These are phyloP conservation scores for Mallotus nudiflorus DNA, from an alignment of 345 rosid genomes.

Conservation along the genomic window DNA sequence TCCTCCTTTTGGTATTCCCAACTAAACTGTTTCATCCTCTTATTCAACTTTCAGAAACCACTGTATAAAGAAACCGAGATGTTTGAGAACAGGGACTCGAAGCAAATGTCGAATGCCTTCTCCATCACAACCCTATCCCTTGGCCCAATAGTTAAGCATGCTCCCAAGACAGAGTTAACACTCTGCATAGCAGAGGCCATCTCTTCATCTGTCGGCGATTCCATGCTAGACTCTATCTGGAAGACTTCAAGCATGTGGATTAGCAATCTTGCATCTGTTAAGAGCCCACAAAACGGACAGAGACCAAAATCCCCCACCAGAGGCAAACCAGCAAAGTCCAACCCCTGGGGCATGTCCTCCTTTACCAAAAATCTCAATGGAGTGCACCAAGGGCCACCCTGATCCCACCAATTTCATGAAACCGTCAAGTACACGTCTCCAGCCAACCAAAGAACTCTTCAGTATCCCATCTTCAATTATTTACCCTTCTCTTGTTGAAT, in stretches of 20 bases:
- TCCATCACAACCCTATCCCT: conserved; percentile 57
- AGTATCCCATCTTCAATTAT: conserved; percentile 66
- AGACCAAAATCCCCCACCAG: conserved; percentile 93
- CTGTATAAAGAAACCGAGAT: conserved; percentile 40
- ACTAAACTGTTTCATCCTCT: conserved; percentile 32
- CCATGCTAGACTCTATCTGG: conserved; percentile 24
- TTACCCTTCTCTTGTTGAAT: conserved; percentile 49
- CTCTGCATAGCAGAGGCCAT: conserved; percentile 32
- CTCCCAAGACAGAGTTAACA: conserved; percentile 55
- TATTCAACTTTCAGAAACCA: conserved; percentile 40
- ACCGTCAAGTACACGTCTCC: conserved; percentile 44
- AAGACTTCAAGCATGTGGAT: conserved; percentile 53
- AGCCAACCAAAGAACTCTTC: conserved; percentile 46
- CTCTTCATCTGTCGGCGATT: conserved; percentile 33
- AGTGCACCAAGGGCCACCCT: conserved; percentile 61
- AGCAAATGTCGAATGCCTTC: conserved; percentile 63
- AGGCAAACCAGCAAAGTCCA: conserved; percentile 91
- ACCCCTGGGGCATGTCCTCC: conserved; percentile 94
- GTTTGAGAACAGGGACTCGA: conserved; percentile 54
- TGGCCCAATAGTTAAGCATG: conserved; percentile 66
- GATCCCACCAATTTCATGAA: conserved; percentile 51
- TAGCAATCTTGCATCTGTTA: conserved; percentile 61
- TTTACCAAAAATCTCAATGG: conserved; percentile 74
- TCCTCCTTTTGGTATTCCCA: conserved; percentile 56
- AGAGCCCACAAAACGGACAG: conserved; percentile 54